Evolutionary conservation across 1,284 basidiomycete genomes (phyloP).

Genomic region (Sporisorium graminicola): DNA sequence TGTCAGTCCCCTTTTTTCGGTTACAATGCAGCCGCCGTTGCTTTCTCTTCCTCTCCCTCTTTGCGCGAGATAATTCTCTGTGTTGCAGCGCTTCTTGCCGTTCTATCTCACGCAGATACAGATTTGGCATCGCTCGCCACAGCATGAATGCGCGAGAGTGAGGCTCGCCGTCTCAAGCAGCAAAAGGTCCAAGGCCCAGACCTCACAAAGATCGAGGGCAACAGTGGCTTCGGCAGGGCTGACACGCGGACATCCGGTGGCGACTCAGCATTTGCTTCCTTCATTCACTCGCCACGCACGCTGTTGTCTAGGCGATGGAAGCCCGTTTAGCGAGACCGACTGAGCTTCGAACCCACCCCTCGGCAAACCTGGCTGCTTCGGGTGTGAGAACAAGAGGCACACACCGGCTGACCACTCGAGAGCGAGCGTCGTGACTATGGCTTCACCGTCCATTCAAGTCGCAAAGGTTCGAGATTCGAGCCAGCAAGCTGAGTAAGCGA

Average conservation of each 20-base stretch:
- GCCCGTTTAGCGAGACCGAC: neutral
- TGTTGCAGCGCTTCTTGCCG: neutral
- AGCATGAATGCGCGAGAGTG: neutral
- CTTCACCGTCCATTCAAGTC: too few species aligned
- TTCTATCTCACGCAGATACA: neutral
- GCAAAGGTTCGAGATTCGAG: neutral
- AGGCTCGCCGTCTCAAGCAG: neutral
- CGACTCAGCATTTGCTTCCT: neutral
- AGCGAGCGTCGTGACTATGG: neutral
- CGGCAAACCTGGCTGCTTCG: neutral
- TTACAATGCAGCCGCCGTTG: neutral
- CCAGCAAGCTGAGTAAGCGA: neutral
- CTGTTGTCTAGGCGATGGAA: neutral
- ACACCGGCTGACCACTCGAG: neutral
- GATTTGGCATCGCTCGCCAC: neutral
- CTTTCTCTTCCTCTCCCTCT: too few species aligned
- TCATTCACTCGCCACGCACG: neutral
- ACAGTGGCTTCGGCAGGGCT: neutral
- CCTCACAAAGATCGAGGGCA: neutral
- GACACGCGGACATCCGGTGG: neutral
- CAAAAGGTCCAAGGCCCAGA: neutral
- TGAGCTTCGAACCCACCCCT: neutral
- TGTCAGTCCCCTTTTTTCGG: neutral
- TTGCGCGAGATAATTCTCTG: too few species aligned
- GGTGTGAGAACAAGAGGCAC: neutral